Conservation (phyloP, 2,329 filamentous ascomycete genomes). For the Fusarium penzigii region DNA sequence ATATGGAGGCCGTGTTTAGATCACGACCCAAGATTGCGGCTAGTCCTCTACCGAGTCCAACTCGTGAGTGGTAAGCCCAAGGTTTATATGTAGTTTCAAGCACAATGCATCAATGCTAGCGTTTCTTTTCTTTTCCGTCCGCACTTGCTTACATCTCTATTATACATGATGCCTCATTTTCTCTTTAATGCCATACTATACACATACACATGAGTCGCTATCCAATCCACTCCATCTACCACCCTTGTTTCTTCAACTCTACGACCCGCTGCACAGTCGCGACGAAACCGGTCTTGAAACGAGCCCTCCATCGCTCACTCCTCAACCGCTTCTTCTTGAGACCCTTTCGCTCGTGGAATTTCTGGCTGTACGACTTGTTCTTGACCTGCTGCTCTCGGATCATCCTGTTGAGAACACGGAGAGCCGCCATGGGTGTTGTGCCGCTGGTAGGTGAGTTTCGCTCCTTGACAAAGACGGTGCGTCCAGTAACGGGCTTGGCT, state of each 20-base stretch:
- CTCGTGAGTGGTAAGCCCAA: slow-evolving; percentile 36
- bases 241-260: slow-evolving; percentile 75
- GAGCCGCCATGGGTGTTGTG: slow-evolving; percentile 45
- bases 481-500: slow-evolving; percentile 37
- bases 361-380: slow-evolving; percentile 57
- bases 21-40: slow-evolving; percentile 77
- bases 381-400: slow-evolving; percentile 57
- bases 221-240: slow-evolving; percentile 49
- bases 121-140: slow-evolving; percentile 7
- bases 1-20: slow-evolving; percentile 83
- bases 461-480: slow-evolving; percentile 41
- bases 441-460: slow-evolving; percentile 30
- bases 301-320: slow-evolving; percentile 67
- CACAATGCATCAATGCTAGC: slow-evolving; percentile 12
- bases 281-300: slow-evolving; percentile 70
- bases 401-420: slow-evolving; percentile 43
- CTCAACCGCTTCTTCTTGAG: slow-evolving; percentile 75
- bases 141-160: slow-evolving; percentile 30
- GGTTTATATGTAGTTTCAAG: slow-evolving; percentile 25
- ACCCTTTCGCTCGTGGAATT: slow-evolving; percentile 74
- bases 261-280: slow-evolving; percentile 64
- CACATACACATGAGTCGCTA: slow-evolving; percentile 1
- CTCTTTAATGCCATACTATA: slow-evolving; percentile 11
- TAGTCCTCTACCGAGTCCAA: slow-evolving; percentile 65
- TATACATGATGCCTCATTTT: slow-evolving; percentile 21